phyloP scores from a whole-genome alignment of 352 stramenopile species.

The Thalassiosira tumida region DNA sequence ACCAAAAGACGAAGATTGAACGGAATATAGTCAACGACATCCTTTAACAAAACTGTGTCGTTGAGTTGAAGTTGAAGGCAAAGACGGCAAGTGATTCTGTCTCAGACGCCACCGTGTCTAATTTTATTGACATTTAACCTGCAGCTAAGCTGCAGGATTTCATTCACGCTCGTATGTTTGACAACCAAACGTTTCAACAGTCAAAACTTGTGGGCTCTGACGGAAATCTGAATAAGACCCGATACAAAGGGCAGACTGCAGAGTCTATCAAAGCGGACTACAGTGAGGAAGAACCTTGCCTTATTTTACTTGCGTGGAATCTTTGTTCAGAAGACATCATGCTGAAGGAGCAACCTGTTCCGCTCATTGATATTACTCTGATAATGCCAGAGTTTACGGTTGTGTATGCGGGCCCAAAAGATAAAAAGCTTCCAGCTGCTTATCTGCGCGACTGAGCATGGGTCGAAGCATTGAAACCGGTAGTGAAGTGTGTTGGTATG shows the following conservation, averaged over 20 bases:
- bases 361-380: neutral
- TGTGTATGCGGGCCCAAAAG: neutral
- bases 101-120: neutral
- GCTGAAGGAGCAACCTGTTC: neutral
- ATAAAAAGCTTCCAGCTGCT: neutral
- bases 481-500: constrained; percentile 6
- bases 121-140: neutral
- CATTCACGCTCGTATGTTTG: constrained; percentile 34
- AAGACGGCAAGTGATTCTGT: constrained; percentile 26
- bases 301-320: constrained; percentile 41
- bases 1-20: neutral
- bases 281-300: constrained; percentile 20
- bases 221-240: constrained; percentile 37
- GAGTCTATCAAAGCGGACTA: constrained; percentile 16
- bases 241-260: neutral
- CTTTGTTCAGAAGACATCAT: constrained; percentile 12
- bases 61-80: constrained; percentile 17
- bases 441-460: neutral
- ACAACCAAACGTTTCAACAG: constrained; percentile 34
- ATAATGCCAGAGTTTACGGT: neutral
- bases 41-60: neutral
- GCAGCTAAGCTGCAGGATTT: neutral
- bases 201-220: neutral
- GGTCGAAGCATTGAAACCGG: neutral
- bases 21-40: constrained; percentile 24